These are phyloP conservation scores for Celoporthe dispersa DNA, from an alignment of 2,329 filamentous ascomycete species.

Conservation along the genomic window DNA sequence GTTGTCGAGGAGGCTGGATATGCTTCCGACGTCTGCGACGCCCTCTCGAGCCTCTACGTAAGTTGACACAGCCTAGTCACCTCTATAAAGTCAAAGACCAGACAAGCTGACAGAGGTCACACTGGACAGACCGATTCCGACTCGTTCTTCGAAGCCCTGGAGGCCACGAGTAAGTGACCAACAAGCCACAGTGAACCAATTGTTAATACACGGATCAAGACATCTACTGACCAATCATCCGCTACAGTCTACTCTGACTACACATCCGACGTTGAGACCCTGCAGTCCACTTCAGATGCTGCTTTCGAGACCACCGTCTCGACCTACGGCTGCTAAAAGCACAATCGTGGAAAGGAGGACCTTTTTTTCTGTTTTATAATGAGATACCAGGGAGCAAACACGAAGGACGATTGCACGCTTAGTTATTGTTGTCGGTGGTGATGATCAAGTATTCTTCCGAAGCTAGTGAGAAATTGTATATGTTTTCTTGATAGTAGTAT, in stretches of 20 bases:
- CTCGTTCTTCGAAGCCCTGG: slow-evolving; percentile 13
- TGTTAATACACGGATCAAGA: not conserved
- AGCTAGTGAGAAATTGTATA: not conserved
- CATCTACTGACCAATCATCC: not conserved
- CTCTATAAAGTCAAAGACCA: no score
- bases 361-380: not conserved
- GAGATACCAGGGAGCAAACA: not conserved
- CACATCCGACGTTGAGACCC: not conserved
- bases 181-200: not conserved
- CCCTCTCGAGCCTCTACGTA: slow-evolving; percentile 19
- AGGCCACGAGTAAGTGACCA: slow-evolving; percentile 5
- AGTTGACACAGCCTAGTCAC: not conserved
- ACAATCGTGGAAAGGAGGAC: no score
- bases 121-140: slow-evolving; percentile 1
- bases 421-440: not conserved
- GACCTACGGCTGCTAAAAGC: slow-evolving; percentile 14
- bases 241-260: slow-evolving; percentile 12
- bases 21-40: slow-evolving; percentile 15
- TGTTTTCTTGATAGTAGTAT: not conserved
- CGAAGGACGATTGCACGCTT: not conserved
- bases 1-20: slow-evolving; percentile 21
- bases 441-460: not conserved
- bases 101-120: not conserved
- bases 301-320: slow-evolving; percentile 8
- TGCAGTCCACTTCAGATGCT: slow-evolving; percentile 12